Evolutionary conservation across 2,329 filamentous ascomycete genomes (phyloP), one percentile per base, ranked within the genome.

Genomic region (Fusarium sp.): DNA sequence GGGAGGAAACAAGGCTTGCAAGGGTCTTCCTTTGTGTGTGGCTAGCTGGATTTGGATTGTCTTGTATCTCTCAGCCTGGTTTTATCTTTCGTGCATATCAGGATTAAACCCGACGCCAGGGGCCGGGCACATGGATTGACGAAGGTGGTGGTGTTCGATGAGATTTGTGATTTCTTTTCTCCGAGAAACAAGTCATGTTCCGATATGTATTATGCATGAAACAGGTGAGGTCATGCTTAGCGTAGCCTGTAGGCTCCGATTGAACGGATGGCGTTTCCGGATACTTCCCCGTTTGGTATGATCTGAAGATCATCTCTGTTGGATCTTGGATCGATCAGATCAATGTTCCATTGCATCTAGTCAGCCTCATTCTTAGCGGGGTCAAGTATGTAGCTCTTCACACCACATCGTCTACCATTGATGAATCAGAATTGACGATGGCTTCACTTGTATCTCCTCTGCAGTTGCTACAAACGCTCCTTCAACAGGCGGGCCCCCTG

Each of bases 1-100:
- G 50, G 23, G 63, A 48, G 62, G 54, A 38, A 70, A 64, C 68
- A 68, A 68, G 54, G 49, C 55, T 67, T 67, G 45, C 56, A 68
- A 49, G 68, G 68, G 27, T 56, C 15, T 49, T 27, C 33, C 15
- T 23, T 30, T 14, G n/a, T n/a, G 20, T 18, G 20, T 32, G 44
- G 17, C 52, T 40, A 41, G 46, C 37, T 54, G 26, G 4, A n/a
- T 40, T 37, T 33, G 26, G 40, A 23, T 40, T 35, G 14, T 46
- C 46, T 40, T 44, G 20, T 32, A 54, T 44, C 27, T 23, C 46
- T 30, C 33, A 50, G 60, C 33, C 44, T 30, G n/a, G 6, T 49
- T 49, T 49, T 33, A 49, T 49, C 30, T 53, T 37, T 30, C 41
- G 23, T 70, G 62, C 67, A 70, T 57, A 59, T 59, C 18, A 17